Conservation (phyloP, 1,284 basidiomycete genomes). For the Earliella scabrosa region DNA sequence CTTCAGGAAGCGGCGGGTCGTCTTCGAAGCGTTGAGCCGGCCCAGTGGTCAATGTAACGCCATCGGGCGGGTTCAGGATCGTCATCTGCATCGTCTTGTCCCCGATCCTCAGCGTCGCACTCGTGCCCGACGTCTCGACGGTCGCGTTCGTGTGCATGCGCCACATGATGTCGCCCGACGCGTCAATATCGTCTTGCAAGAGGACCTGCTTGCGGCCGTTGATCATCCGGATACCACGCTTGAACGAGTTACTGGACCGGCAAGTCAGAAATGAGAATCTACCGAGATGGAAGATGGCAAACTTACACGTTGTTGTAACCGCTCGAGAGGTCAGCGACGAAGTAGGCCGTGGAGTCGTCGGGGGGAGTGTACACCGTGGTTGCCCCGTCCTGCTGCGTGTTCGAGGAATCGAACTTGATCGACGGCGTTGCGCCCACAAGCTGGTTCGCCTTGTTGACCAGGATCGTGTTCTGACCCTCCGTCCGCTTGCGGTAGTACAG, state of each 20-base stretch:
- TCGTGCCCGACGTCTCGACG: constrained; percentile 55
- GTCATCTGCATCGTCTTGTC: constrained; percentile 53
- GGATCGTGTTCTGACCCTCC: constrained; percentile 95
- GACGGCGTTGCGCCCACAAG: constrained; percentile 75
- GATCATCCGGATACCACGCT: constrained; percentile 87
- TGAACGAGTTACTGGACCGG: constrained; percentile 57
- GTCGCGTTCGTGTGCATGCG: constrained; percentile 95
- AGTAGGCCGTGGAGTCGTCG: constrained; percentile 82
- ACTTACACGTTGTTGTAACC: constrained; percentile 83
- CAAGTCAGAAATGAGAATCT: constrained; percentile 15
- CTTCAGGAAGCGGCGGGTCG: constrained; percentile 65
- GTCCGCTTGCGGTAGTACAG: constrained; percentile 95
- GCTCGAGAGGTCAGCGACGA: constrained; percentile 77
- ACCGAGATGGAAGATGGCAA: neutral
- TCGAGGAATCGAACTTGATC: constrained; percentile 58
- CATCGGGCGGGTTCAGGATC: constrained; percentile 62
- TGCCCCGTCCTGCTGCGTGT: constrained; percentile 78
- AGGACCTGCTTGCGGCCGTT: constrained; percentile 93
- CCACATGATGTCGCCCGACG: constrained; percentile 76
- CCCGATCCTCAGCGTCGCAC: constrained; percentile 66
- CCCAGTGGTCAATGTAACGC: constrained; percentile 54
- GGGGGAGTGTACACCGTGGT: constrained; percentile 72
- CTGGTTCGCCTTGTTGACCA: constrained; percentile 84
- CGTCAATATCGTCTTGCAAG: constrained; percentile 84
- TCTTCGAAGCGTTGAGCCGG: constrained; percentile 56